Percentiles rank a stretch among this genome's conserved stretches.
These are phyloP conservation scores for Fusarium sororula DNA, from an alignment of 2,329 filamentous ascomycete genomes.

Conservation along the genomic window DNA sequence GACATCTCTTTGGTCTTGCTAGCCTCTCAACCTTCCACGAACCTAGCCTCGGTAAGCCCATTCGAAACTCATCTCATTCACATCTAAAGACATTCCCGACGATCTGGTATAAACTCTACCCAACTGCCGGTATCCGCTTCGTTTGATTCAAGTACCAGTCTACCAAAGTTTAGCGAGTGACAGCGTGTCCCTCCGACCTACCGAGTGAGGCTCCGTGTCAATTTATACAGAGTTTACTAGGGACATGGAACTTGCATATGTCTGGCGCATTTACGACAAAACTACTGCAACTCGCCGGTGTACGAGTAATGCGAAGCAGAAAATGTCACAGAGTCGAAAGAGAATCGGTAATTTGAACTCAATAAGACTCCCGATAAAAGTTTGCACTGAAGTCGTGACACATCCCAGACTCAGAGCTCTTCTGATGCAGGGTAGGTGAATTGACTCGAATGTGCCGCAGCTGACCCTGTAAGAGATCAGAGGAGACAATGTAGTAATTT, in stretches of 20 bases:
- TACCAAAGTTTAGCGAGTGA: not conserved
- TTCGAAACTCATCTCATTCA: not conserved
- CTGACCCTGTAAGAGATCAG: too few relatives aligned
- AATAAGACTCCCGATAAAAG: not conserved
- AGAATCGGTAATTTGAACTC: not conserved
- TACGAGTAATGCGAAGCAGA: not conserved
- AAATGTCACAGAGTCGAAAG: not conserved
- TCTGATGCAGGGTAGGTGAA: not conserved
- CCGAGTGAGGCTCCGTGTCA: not conserved
- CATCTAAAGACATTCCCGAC: not conserved
- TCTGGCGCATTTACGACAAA: not conserved
- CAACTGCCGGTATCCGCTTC: not conserved
- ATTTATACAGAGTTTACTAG: not conserved
- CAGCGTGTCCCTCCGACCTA: not conserved
- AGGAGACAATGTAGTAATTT: not conserved
- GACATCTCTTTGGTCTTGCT: not conserved
- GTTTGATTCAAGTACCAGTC: not conserved
- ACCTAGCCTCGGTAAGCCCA: not conserved
- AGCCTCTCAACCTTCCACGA: not conserved
- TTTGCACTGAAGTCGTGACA: not conserved
- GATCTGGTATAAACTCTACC: not conserved
- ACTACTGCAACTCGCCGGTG: not conserved
- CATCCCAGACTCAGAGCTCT: too few relatives aligned
- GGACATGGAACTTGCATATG: not conserved
- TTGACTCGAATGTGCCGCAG: not conserved